phyloP scores from a whole-genome alignment of 352 stramenopile genomes.

The Phytophthora capsici region DNA sequence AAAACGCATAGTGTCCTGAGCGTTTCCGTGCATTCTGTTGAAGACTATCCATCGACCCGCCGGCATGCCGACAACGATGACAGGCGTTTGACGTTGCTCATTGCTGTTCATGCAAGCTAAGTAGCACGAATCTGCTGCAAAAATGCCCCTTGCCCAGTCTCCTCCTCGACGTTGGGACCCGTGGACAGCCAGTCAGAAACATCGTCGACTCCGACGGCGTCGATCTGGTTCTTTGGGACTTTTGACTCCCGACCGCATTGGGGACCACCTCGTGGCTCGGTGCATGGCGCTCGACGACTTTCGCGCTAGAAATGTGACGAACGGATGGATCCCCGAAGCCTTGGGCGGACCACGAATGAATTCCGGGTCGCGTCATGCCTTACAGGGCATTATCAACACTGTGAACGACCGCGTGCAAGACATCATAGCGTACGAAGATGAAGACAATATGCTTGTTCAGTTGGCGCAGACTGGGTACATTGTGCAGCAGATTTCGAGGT shows the following conservation, averaged over 20 bases:
- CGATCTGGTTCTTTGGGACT: constrained; percentile 7
- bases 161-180: constrained; percentile 25
- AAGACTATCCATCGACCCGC: constrained; percentile 29
- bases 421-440: constrained; percentile 26
- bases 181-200: constrained; percentile 26
- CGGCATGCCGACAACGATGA: constrained; percentile 4
- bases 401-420: constrained; percentile 28
- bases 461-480: constrained; percentile 38
- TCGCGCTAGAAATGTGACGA: constrained; percentile 11
- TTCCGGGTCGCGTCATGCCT: constrained; percentile 21
- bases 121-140: not conserved
- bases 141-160: constrained; percentile 13
- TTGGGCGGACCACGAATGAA: constrained; percentile 7
- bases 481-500: constrained; percentile 23
- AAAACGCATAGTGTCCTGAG: constrained; percentile 5
- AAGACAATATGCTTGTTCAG: constrained; percentile 24
- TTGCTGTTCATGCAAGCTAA: constrained; percentile 11
- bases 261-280: constrained; percentile 36
- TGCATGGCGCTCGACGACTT: constrained; percentile 31
- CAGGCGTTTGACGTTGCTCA: constrained; percentile 5
- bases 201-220: constrained; percentile 12
- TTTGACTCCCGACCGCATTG: constrained; percentile 31
- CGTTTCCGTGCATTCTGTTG: not conserved
- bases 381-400: constrained; percentile 22
- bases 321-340: constrained; percentile 17